A percentile compares a stretch with the other conserved stretches of the same genome.
Evolutionary conservation across 768 basidiomycete genomes (phyloP).

Genomic region (Tubosaeta brunneosetosa): DNA sequence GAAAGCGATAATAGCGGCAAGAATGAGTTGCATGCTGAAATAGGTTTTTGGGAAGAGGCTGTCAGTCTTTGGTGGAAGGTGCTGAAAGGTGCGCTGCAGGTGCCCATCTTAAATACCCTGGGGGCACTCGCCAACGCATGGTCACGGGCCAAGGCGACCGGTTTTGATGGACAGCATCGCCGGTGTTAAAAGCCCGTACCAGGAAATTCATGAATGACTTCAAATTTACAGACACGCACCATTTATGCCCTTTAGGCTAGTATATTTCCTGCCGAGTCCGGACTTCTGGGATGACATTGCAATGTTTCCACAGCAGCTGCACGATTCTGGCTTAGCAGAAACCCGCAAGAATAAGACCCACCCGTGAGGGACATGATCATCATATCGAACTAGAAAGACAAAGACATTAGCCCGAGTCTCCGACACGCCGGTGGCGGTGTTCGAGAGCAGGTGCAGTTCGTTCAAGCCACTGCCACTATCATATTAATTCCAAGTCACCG

Average conservation of each 20-base stretch:
- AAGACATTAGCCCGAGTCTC: background rate
- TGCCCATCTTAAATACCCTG: conserved; percentile 8
- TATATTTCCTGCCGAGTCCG: no score
- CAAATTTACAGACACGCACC: background rate
- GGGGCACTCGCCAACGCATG: background rate
- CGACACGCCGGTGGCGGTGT: background rate
- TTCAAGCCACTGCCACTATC: no score
- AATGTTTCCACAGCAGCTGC: no score
- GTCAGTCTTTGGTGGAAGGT: background rate
- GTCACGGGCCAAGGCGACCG: background rate
- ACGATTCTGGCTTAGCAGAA: no score
- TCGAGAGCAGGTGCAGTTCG: no score
- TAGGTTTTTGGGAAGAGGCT: background rate
- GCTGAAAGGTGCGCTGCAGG: background rate
- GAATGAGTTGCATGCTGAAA: conserved; percentile 16
- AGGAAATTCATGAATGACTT: background rate
- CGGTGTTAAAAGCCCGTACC: conserved; percentile 1
- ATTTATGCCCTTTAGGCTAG: no score
- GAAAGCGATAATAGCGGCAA: conserved; percentile 10
- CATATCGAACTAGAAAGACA: no score
- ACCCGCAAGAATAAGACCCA: no score
- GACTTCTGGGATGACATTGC: no score
- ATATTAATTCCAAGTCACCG: no score
- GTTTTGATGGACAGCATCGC: background rate
- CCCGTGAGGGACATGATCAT: no score